Conservation (phyloP, 176 grass and related monocot genomes). For the Eleusine indica region DNA sequence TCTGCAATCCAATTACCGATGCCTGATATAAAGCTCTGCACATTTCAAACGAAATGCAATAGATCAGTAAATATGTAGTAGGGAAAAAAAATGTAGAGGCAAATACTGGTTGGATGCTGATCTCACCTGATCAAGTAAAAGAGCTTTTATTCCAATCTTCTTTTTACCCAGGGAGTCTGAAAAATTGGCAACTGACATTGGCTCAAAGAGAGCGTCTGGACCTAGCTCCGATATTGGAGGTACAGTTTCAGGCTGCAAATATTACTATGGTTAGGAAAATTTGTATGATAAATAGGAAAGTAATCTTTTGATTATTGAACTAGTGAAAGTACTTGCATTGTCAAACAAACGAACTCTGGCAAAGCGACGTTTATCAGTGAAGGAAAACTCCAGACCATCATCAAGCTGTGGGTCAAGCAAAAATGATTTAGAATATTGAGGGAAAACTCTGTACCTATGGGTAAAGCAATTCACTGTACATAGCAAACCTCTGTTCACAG, state of each 20-base stretch:
- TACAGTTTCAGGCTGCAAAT: slow-evolving; percentile 74
- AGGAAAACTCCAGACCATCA: slow-evolving; percentile 95
- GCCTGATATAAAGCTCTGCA: slow-evolving; percentile 87
- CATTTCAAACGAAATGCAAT: slow-evolving; percentile 6
- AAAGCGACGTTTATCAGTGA: slow-evolving; percentile 97
- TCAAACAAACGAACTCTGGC: slow-evolving; percentile 83
- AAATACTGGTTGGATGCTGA: slow-evolving; percentile 10
- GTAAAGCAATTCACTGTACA: background rate
- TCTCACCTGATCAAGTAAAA: slow-evolving; percentile 91
- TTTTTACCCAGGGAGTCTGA: slow-evolving; percentile 57
- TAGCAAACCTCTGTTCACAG: background rate
- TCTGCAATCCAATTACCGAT: slow-evolving; percentile 97
- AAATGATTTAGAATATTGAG: background rate
- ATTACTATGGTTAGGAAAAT: slow-evolving; percentile 28
- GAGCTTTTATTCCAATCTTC: slow-evolving; percentile 86
- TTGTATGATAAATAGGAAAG: background rate
- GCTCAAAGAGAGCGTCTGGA: slow-evolving; percentile 87
- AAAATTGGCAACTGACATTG: slow-evolving; percentile 63
- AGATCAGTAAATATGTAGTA: background rate
- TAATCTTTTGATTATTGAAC: slow-evolving; percentile 10
- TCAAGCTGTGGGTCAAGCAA: slow-evolving; percentile 62
- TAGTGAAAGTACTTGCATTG: slow-evolving; percentile 52
- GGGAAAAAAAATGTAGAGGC: slow-evolving; percentile 7
- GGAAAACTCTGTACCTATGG: background rate
- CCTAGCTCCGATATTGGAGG: slow-evolving; percentile 94